A percentile compares a stretch with the other conserved stretches of the same genome.
Conservation (phyloP, 306 rosid genomes). For the Albizia julibrissin region DNA sequence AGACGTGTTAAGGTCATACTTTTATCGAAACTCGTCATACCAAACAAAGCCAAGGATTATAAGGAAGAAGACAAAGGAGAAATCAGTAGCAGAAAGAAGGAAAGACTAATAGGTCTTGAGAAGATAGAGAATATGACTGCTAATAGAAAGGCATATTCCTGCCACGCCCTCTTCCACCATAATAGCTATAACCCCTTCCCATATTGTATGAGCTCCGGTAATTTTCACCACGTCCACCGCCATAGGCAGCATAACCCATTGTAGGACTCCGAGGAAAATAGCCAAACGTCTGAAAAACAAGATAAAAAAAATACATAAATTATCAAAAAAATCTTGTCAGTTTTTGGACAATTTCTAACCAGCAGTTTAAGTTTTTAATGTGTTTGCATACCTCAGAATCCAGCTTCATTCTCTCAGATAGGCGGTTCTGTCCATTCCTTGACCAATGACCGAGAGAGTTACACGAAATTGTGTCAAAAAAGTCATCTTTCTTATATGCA, state of each 20-base stretch:
- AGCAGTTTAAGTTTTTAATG: conserved; percentile 21
- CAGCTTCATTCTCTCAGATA: conserved; percentile 51
- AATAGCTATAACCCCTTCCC: conserved; percentile 57
- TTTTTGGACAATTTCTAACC: conserved; percentile 1
- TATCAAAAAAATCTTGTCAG: conserved; percentile 11
- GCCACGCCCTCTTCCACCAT: conserved; percentile 53
- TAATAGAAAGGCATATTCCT: conserved; percentile 45
- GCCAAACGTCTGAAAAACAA: conserved; percentile 59
- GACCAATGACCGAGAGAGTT: conserved; percentile 56
- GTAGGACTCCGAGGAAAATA: conserved; percentile 53
- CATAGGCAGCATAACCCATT: conserved; percentile 45
- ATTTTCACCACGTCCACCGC: conserved; percentile 48
- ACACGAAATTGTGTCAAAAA: conserved; percentile 78
- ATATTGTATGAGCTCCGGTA: conserved; percentile 44
- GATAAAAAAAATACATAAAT: not conserved
- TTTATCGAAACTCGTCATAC: not conserved
- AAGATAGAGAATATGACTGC: conserved; percentile 15
- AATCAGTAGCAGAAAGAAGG: conserved; percentile 14
- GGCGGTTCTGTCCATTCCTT: conserved; percentile 52
- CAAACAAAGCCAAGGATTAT: conserved; percentile 27
- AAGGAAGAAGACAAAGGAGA: conserved; percentile 29
- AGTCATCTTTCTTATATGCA: conserved; percentile 75
- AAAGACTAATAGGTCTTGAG: conserved; percentile 1
- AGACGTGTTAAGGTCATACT: conserved; percentile 19
- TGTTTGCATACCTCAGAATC: conserved; percentile 61